phyloP scores from a whole-genome alignment of 1,284 basidiomycete species.

The Erythrobasidium hasegawianum region DNA sequence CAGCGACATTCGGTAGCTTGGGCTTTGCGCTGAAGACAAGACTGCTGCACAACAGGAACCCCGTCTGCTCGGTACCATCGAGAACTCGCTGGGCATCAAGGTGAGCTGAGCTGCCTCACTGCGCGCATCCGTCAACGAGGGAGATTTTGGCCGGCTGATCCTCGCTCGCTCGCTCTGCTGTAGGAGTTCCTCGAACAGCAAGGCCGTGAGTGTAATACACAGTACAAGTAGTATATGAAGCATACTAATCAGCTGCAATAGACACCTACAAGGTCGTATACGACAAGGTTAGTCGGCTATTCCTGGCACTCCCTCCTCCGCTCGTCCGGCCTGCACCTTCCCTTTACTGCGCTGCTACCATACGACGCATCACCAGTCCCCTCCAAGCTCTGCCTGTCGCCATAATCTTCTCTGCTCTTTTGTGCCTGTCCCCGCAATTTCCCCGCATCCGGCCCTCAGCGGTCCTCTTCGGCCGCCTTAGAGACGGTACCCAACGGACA shows the following conservation, averaged over 20 bases:
- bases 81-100: conserved; percentile 60
- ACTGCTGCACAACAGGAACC: conserved; percentile 62
- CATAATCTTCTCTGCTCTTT: no score
- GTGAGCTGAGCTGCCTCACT: background rate
- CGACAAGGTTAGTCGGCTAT: conserved; percentile 57
- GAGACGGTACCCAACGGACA: no score
- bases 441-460: no score
- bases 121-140: conserved; percentile 21
- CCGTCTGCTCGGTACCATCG: conserved; percentile 79
- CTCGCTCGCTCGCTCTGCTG: no score
- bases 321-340: no score
- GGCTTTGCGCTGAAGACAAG: no score
- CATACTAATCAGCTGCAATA: background rate
- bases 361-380: no score
- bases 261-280: conserved; percentile 58
- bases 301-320: background rate
- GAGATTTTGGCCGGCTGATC: conserved; percentile 8
- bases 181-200: conserved; percentile 53
- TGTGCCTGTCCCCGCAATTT: no score
- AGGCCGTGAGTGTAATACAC: conserved; percentile 68
- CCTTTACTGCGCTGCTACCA: no score
- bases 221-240: conserved; percentile 49
- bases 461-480: no score
- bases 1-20: no score
- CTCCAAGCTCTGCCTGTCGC: no score